A percentile compares a stretch with the other conserved stretches of the same genome.
These are phyloP conservation scores for Lecanosticta acicola DNA, from an alignment of 2,329 filamentous ascomycete species.

Conservation along the genomic window DNA sequence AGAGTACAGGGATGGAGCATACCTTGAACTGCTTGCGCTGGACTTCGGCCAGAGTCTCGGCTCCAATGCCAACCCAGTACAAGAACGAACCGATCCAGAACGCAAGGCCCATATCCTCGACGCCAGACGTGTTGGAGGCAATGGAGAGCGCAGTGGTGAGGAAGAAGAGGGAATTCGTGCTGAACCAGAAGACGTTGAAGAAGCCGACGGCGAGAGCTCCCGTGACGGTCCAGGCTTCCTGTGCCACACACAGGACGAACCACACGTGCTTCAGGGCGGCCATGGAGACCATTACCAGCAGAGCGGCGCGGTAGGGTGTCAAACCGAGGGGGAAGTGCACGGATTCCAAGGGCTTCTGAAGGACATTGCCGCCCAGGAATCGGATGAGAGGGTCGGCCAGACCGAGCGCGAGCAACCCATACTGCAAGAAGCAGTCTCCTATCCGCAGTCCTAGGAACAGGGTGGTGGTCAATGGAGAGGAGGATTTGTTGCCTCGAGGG, in stretches of 20 bases:
- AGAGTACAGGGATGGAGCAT: too few species aligned
- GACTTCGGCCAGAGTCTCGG: neutral
- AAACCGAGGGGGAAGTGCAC: neutral
- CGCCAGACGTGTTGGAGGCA: neutral
- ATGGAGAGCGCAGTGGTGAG: neutral
- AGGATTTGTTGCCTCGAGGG: neutral
- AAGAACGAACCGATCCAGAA: neutral
- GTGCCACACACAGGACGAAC: neutral
- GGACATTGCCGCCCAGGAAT: neutral
- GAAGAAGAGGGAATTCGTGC: neutral
- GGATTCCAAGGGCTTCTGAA: neutral
- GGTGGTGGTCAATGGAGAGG: neutral
- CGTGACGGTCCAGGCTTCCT: neutral
- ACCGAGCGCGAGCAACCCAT: neutral
- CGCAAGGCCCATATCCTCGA: neutral
- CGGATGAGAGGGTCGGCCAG: neutral
- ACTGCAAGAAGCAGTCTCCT: neutral
- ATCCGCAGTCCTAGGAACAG: neutral
- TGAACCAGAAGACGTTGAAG: neutral
- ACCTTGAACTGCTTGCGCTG: neutral
- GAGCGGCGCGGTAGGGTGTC: neutral
- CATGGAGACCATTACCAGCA: neutral
- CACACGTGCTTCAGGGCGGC: neutral
- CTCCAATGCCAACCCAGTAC: neutral
- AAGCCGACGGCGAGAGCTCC: neutral